Base-by-base conservation (phyloP, 2,329 filamentous ascomycete species). In the Exophiala sp. region DNA sequence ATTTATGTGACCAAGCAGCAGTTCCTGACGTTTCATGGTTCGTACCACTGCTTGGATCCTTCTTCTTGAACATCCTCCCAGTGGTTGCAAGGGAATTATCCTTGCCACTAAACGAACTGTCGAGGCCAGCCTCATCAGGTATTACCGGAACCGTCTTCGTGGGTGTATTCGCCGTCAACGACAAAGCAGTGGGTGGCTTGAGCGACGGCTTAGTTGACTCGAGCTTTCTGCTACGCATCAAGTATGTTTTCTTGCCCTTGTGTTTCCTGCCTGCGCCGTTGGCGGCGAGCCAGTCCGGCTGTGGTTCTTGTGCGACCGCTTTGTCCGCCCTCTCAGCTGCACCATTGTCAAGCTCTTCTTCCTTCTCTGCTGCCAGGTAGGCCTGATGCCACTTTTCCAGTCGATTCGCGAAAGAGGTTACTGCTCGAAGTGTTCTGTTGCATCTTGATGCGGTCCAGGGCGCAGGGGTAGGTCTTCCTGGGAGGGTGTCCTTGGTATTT, bases 301-400 rank as follows among this genome's bases (percentile, higher is more conserved):
- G 34, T 19, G 34, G 7, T 11, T 18, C 34, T 3, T 7, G 14
- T 6, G 18, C 14, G 11, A 3, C 14, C 18, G 18, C 34, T 11
- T 37, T 13, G 5, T 37, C 18, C 11, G 14, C 3, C 18, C n/a
- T 23, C 4, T 16, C 37, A 19, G 29, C 29, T 11, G 14, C 21
- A 14, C 30, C 18, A 14, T 46, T 29, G 19, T 37, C 38, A 2
- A 2, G 21, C n/a, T 13, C 1, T 6, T 42, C 14, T 23, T 34
- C 38, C 14, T 42, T 34, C 41, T 43, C 24, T n/a, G 43, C 45
- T 18, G 34, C 39, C 19, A 45, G 18, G 30, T 45, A 54, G n/a
- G 41, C 43, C 32, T 49, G 24, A 29, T 54, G 48, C 45, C 48
- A 55, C 48, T 51, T 55, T 34, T 52, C 54, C 30, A 55, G 24